Conservation (phyloP, 2,329 filamentous ascomycete genomes). For the Trichoderma sp. region DNA sequence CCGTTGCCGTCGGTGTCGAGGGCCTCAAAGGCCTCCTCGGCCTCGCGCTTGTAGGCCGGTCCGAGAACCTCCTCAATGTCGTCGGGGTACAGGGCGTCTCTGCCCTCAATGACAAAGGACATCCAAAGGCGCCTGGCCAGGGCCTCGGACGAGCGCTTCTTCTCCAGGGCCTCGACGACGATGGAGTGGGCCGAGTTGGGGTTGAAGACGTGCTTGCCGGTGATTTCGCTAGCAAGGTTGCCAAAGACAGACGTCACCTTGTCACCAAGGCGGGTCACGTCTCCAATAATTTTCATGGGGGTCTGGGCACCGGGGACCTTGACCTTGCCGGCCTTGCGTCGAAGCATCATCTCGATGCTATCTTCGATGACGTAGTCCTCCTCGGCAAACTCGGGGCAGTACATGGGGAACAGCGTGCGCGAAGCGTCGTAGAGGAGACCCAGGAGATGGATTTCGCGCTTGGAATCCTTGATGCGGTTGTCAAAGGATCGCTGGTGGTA, state of each 20-base stretch:
- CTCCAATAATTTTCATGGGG: slow-evolving; percentile 77
- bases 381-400: slow-evolving; percentile 85
- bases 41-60: slow-evolving; percentile 69
- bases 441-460: slow-evolving; percentile 80
- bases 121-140: slow-evolving; percentile 95
- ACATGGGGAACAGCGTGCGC: slow-evolving; percentile 83
- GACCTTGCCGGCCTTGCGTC: slow-evolving; percentile 51
- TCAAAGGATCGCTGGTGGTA: slow-evolving; percentile 86
- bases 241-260: slow-evolving; percentile 93
- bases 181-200: slow-evolving; percentile 87
- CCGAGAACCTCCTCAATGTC: slow-evolving; percentile 90
- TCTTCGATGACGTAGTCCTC: slow-evolving; percentile 93
- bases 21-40: slow-evolving; percentile 79
- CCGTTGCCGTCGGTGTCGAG: slow-evolving; percentile 89
- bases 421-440: slow-evolving; percentile 90
- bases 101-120: slow-evolving; percentile 92
- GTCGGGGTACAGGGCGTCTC: slow-evolving; percentile 74
- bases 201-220: slow-evolving; percentile 94
- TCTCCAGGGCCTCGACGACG: slow-evolving; percentile 86
- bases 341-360: slow-evolving; percentile 69
- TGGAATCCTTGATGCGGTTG: slow-evolving; percentile 82
- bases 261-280: slow-evolving; percentile 81
- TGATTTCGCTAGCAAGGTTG: slow-evolving; percentile 91
- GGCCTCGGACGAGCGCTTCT: slow-evolving; percentile 81
- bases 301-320: slow-evolving; percentile 64